Conservation (phyloP, 2,329 filamentous ascomycete genomes). For the Fusarium continuum region DNA sequence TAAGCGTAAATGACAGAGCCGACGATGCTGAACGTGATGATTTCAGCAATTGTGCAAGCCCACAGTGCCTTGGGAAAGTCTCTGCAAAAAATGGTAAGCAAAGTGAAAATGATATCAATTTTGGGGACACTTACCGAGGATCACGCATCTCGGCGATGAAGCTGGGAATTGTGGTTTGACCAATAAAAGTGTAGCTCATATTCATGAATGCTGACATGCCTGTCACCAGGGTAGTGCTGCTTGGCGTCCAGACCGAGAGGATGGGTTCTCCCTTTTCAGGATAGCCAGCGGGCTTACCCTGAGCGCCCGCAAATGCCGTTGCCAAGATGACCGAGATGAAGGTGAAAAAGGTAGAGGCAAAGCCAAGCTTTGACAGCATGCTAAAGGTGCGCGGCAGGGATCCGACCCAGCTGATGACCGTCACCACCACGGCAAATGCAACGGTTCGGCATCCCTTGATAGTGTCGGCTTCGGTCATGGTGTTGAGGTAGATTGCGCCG, state of each 20-base stretch:
- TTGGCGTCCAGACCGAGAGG: slow-evolving; percentile 72
- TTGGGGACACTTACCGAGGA: slow-evolving; percentile 54
- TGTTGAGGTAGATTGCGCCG: slow-evolving; percentile 88
- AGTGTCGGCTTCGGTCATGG: slow-evolving; percentile 75
- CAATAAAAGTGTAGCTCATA: slow-evolving; percentile 95
- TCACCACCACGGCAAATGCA: slow-evolving; percentile 77
- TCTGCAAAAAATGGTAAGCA: slow-evolving; percentile 45
- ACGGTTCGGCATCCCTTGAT: slow-evolving; percentile 76
- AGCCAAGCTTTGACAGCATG: slow-evolving; percentile 79
- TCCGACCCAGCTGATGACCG: slow-evolving; percentile 77
- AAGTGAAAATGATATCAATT: fast-evolving
- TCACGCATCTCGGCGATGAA: slow-evolving; percentile 95
- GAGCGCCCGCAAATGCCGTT: slow-evolving; percentile 79
- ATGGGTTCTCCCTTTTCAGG: slow-evolving; percentile 67
- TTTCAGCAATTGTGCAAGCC: slow-evolving; percentile 86
- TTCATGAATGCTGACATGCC: slow-evolving; percentile 91
- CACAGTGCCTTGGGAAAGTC: slow-evolving; percentile 94
- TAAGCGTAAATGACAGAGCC: slow-evolving; percentile 84
- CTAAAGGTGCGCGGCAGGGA: slow-evolving; percentile 88
- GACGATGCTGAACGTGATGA: slow-evolving; percentile 84
- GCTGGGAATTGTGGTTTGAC: slow-evolving; percentile 89
- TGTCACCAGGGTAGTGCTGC: slow-evolving; percentile 78
- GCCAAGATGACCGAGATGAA: slow-evolving; percentile 89
- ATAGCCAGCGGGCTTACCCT: slow-evolving; percentile 76
- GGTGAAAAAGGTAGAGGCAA: slow-evolving; percentile 83